Evolutionary conservation across 352 stramenopile species (phyloP).

Genomic region (Phytophthora fragariae): DNA sequence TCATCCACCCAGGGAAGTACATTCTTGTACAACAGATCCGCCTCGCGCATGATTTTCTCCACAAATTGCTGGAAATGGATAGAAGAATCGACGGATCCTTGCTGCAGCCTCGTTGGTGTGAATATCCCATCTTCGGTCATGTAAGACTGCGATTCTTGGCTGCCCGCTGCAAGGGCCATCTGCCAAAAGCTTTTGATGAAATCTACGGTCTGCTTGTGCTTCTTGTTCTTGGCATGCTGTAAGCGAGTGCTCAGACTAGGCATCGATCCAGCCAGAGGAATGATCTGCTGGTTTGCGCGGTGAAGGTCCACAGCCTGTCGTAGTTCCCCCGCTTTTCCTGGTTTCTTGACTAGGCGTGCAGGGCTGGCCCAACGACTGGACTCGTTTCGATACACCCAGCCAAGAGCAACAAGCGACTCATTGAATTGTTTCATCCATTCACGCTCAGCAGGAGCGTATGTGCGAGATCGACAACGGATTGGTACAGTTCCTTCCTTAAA

Average conservation of each 20-base stretch:
- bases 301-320: conserved; percentile 11
- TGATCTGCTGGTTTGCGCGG: neutral
- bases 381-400: conserved; percentile 8
- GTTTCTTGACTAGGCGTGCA: conserved; percentile 3
- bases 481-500: neutral
- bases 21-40: neutral
- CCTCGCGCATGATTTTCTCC: conserved; percentile 12
- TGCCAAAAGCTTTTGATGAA: conserved; percentile 18
- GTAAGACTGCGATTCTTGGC: conserved; percentile 8
- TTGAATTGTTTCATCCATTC: neutral
- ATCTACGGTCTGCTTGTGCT: conserved; percentile 15
- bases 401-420: conserved; percentile 1
- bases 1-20: neutral
- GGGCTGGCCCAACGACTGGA: conserved; percentile 1
- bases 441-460: neutral
- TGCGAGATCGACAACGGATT: neutral
- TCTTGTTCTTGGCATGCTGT: neutral
- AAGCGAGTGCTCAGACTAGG: neutral
- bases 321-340: conserved; percentile 3
- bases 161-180: neutral
- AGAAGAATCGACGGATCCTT: conserved; percentile 8
- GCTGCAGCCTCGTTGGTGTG: conserved; percentile 2
- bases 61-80: conserved; percentile 9
- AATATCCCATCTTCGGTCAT: conserved; percentile 10
- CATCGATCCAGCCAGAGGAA: conserved; percentile 6